Base-by-base conservation (phyloP, 192 early-diverging fungal genomes). In the Coemansia sp. region DNA sequence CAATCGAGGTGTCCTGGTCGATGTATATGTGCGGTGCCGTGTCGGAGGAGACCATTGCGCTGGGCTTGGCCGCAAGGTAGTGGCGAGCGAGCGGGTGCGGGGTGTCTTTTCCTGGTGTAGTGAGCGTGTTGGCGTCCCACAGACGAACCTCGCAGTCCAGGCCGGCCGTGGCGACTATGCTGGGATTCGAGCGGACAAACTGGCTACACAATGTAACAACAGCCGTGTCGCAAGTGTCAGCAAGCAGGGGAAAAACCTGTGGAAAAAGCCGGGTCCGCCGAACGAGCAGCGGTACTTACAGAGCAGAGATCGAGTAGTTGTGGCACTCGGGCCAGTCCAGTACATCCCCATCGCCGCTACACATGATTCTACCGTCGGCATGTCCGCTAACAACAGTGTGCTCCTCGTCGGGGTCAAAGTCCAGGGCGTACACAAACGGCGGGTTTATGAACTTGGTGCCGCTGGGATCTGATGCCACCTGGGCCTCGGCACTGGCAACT, bases 361-460 rank as follows among this genome's bases (percentile, higher is more conserved):
- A 61, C 69, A 65, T 61, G 21, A 73, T 31, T 20, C 63, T 40
- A 21, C 69, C 69, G 23, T 73, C 69, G n/a, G 69, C 57, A 57
- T 73, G 69, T 3, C 69, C 69, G 21, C 60, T 61, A 14, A 60
- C 58, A 22, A 65, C 52, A 25, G 47, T 57, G 37, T 43, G 28
- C 1, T 36, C 11, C 35, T 38, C 47, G 21, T 23, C 18, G 14
- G 59, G 64, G 3, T 40, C 50, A 60, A 60, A 73, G 16, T 57
- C 63, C 25, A 73, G 42, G 10, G 69, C 41, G 35, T 73, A 73
- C 5, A 57, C 58, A 47, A 66, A 73, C 20, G 69, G 69, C 28
- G 69, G 69, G 26, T 73, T 73, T 7, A 73, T 30, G 38, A 56
- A n/a, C 17, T 40, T 47, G 3, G 22, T 17, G 25, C 44, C 44